These are phyloP conservation scores for Paramecium biaurelia DNA, from an alignment of 73 alveolate species.

Conservation along the genomic window DNA sequence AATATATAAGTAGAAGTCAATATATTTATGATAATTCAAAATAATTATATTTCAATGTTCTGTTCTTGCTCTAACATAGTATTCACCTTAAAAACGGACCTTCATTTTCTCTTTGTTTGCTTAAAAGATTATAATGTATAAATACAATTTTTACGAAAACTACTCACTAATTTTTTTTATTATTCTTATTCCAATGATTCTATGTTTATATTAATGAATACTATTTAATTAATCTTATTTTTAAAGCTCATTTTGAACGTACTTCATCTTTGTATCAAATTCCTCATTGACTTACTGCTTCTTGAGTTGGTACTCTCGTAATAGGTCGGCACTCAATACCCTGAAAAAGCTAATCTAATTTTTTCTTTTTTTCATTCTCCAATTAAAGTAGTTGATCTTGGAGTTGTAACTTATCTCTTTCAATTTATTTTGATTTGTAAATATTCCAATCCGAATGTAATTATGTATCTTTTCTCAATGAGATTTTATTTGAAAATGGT, in stretches of 20 bases:
- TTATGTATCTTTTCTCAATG: neutral
- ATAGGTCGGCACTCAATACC: constrained; percentile 2
- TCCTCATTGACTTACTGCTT: neutral
- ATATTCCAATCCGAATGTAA: neutral
- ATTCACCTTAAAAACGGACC: neutral
- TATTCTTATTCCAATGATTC: neutral
- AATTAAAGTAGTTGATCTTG: neutral
- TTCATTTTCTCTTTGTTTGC: neutral
- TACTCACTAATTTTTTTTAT: neutral
- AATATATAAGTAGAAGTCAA: too few species aligned
- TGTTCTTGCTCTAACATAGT: neutral
- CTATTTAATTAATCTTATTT: neutral
- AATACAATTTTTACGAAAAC: neutral
- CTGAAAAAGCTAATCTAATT: neutral
- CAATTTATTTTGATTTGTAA: neutral
- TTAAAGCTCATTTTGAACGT: neutral
- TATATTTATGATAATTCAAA: neutral
- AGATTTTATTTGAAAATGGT: neutral
- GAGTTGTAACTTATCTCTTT: neutral
- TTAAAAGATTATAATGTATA: neutral
- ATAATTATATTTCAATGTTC: neutral
- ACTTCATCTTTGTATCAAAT: neutral
- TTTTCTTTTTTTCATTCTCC: neutral
- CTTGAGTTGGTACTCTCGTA: neutral
- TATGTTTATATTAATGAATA: neutral